Evolutionary conservation across 1,284 basidiomycete species (phyloP).

Genomic region (Nidula niveotomentosa): DNA sequence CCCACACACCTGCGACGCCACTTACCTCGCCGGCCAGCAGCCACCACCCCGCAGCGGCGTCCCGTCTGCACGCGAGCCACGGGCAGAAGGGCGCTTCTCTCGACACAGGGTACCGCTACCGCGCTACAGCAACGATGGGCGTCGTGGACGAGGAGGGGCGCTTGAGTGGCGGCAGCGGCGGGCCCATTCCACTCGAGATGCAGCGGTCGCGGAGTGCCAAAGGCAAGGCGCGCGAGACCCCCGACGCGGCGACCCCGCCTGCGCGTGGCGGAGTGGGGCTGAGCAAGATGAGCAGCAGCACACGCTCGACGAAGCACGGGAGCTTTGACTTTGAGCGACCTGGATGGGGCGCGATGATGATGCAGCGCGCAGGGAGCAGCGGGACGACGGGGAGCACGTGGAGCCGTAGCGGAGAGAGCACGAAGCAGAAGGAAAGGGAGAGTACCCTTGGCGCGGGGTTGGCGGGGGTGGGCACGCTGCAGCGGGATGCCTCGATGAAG

Average conservation of each 20-base stretch:
- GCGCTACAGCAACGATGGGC: constrained; percentile 20
- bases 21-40: constrained; percentile 16
- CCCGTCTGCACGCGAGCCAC: constrained; percentile 6
- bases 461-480: constrained; percentile 39
- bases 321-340: constrained; percentile 76
- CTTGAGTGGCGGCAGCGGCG: background rate
- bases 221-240: constrained; percentile 19
- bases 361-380: constrained; percentile 29
- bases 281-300: constrained; percentile 24
- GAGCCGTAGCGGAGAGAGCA: constrained; percentile 20
- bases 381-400: constrained; percentile 21
- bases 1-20: constrained; percentile 44
- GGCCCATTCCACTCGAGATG: background rate
- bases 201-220: constrained; percentile 13
- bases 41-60: background rate
- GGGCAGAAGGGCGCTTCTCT: constrained; percentile 20
- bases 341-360: constrained; percentile 31
- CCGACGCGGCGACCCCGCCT: constrained; percentile 6
- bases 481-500: constrained; percentile 34
- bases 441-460: constrained; percentile 34
- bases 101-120: constrained; percentile 25
- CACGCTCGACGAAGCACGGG: constrained; percentile 48
- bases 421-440: constrained; percentile 20
- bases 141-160: constrained; percentile 27
- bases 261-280: constrained; percentile 1